Conservation (phyloP, 1,139 yeast genomes). For the Sugiyamaella japonica region DNA sequence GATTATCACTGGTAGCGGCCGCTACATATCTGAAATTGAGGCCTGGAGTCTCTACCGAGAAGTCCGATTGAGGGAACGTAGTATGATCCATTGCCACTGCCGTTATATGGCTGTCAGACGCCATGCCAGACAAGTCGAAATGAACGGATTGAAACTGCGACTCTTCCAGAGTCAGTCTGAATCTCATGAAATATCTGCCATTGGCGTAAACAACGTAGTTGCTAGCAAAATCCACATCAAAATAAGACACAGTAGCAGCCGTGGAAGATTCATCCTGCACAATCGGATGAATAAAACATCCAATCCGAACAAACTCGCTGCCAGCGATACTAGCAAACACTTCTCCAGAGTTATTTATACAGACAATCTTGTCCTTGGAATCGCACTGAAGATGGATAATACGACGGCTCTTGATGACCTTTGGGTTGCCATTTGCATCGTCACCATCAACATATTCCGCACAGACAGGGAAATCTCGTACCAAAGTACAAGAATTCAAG, state of each 20-base stretch:
- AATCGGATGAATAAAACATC: constrained; percentile 16
- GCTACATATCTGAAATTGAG: constrained; percentile 56
- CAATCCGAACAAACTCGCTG: constrained; percentile 18
- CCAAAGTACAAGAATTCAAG: constrained; percentile 22
- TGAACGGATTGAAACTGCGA: constrained; percentile 13
- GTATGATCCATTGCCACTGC: constrained; percentile 32
- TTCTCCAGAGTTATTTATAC: constrained; percentile 27
- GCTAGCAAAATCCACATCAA: constrained; percentile 30
- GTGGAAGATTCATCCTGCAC: constrained; percentile 5
- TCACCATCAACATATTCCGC: constrained; percentile 17
- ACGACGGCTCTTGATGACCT: constrained; percentile 2
- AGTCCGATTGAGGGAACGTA: constrained; percentile 30
- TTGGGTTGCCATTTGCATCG: constrained; percentile 1
- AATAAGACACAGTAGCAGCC: constrained; percentile 13
- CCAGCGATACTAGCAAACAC: constrained; percentile 20
- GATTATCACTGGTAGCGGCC: constrained; percentile 43
- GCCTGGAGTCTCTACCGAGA: constrained; percentile 48
- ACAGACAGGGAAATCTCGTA: constrained; percentile 22
- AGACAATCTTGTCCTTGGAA: constrained; percentile 25
- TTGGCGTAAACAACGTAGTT: constrained; percentile 27
- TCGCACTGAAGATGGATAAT: constrained; percentile 33
- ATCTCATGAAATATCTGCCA: constrained; percentile 22
- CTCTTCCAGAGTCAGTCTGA: constrained; percentile 14
- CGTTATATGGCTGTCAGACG: constrained; percentile 20
- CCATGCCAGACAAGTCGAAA: constrained; percentile 12